Evolutionary conservation across 129 eudicot species (phyloP), one percentile per base, ranked within the genome.

Genomic region (Flaveria bidentis): DNA sequence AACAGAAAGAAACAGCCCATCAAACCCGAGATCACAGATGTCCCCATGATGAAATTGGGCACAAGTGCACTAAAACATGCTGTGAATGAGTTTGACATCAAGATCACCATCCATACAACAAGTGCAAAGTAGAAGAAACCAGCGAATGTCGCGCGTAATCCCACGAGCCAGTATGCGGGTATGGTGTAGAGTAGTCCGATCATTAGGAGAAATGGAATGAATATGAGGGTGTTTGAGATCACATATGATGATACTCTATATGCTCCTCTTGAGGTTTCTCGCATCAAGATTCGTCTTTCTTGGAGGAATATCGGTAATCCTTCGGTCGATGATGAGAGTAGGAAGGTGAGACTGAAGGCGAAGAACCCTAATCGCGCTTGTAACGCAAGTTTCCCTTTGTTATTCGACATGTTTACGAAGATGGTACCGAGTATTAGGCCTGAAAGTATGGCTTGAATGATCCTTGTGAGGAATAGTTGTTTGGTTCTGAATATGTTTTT

Each of bases 1-100:
- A 94, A 94, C 26, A 94, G 83, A 66, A 94, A 91, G 83, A 94
- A 94, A 36, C 96, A 88, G 2, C 99, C 99, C 97, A 91, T 94
- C 39, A 91, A 82, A 33, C 99, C 99, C 1, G 97, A 81, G 9
- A 91, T 91, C 23, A 91, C 89, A 9, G 97, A 91, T 0, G 89
- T 84, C 36, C 99, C 99, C 96, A 88, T 87, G 82, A 94, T 94
- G 87, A 94, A 94, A 67, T 91, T 89, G 2, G 99, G 99, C 75
- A 91, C 99, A 18, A 91, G 79, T 6, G 96, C 96, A 56, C 99
- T 94, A 62, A 86, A 94, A 77, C 93, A 94, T 2, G 97, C 88
- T 2, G 94, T 89, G 82, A 94, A 91, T 1, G 99, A 91, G 73
- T 91, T 94, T 7, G 97, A 89, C 96, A 85, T 85, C 78, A 89